A percentile compares a stretch with the other conserved stretches of the same genome.
These are phyloP conservation scores for Phytophthora brassicae DNA, from an alignment of 352 stramenopile species.

Conservation along the genomic window DNA sequence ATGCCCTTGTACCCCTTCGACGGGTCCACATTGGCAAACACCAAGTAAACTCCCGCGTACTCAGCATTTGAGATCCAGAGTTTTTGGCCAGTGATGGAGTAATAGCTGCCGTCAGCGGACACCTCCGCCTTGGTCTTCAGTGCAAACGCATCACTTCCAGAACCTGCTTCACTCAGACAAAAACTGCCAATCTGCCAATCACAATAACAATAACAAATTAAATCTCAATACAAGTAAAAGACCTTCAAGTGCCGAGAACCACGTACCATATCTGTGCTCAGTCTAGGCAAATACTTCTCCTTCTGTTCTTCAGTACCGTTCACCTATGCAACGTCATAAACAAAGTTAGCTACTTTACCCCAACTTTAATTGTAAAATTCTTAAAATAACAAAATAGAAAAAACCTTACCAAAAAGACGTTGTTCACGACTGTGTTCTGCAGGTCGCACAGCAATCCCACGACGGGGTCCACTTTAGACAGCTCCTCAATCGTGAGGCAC, in stretches of 20 bases:
- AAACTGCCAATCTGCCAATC: slow-evolving; percentile 91
- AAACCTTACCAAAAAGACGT: slow-evolving; percentile 86
- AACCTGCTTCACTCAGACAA: slow-evolving; percentile 93
- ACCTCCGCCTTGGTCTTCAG: slow-evolving; percentile 91
- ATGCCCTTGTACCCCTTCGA: slow-evolving; percentile 97
- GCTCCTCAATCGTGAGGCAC: slow-evolving; percentile 96
- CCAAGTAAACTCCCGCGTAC: slow-evolving; percentile 94
- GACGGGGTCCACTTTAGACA: slow-evolving; percentile 94
- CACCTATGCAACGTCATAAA: slow-evolving; percentile 42
- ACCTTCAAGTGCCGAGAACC: too few species aligned
- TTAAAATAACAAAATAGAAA: too few species aligned
- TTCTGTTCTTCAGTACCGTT: slow-evolving; percentile 81
- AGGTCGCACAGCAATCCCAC: slow-evolving; percentile 95
- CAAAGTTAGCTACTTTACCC: not conserved
- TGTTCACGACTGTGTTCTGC: slow-evolving; percentile 95
- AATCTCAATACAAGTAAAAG: too few species aligned
- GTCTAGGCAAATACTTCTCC: slow-evolving; percentile 82
- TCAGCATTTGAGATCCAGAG: slow-evolving; percentile 98
- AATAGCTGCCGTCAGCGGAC: slow-evolving; percentile 91
- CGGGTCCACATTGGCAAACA: slow-evolving; percentile 95
- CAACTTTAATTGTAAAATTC: not conserved
- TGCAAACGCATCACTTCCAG: slow-evolving; percentile 95
- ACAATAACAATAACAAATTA: not conserved
- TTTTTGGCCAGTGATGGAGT: slow-evolving; percentile 95
- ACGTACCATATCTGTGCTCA: slow-evolving; percentile 78